These are phyloP conservation scores for Eimeria maxima DNA, from an alignment of 169 alveolate genomes.

Conservation along the genomic window DNA sequence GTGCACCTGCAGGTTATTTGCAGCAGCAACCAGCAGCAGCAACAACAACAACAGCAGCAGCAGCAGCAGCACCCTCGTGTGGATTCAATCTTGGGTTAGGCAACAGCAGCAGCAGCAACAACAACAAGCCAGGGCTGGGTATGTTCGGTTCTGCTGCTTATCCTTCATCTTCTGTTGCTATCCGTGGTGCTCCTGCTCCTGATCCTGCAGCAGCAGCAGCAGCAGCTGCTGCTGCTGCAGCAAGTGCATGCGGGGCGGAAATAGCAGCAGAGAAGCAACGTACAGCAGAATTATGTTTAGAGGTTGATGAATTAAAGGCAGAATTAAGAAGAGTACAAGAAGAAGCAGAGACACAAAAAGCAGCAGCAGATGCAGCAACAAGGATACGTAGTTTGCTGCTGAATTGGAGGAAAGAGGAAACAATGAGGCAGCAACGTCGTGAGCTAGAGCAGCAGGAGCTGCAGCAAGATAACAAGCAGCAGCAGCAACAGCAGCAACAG, in stretches of 20 bases:
- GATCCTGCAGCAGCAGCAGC: no score
- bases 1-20: background rate
- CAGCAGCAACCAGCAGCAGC: background rate
- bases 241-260: background rate
- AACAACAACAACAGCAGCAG: background rate
- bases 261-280: constrained; percentile 20
- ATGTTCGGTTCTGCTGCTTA: background rate
- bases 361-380: background rate
- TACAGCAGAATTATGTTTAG: background rate
- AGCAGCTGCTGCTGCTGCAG: background rate
- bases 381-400: background rate
- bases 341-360: background rate
- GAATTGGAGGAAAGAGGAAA: constrained; percentile 7
- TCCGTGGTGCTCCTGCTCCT: no score
- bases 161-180: no score
- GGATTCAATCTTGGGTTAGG: no score
- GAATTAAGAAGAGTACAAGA: background rate
- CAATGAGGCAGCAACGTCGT: background rate
- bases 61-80: background rate
- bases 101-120: background rate
- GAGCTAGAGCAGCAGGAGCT: background rate
- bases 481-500: background rate
- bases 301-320: constrained; percentile 11
- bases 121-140: background rate
- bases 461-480: background rate